These are phyloP conservation scores for Magnolia kwangsiensis DNA, from an alignment of 164 flowering plant species.

Conservation along the genomic window DNA sequence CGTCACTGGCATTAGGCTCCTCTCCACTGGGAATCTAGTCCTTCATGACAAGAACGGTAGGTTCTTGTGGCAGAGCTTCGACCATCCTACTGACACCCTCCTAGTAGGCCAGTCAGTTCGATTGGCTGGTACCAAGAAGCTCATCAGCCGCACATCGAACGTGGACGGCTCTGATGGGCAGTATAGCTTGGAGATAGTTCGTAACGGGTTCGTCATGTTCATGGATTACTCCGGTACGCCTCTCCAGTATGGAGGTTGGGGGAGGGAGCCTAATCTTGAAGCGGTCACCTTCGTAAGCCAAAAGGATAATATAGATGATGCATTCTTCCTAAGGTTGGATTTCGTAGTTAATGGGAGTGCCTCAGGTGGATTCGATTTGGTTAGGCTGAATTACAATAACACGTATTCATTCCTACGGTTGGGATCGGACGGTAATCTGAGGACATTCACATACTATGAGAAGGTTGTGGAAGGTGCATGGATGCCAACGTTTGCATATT, in stretches of 20 bases:
- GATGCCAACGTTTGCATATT: slow-evolving; percentile 25
- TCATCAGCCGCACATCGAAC: slow-evolving; percentile 24
- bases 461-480: slow-evolving; percentile 16
- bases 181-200: slow-evolving; percentile 26
- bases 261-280: not conserved
- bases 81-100: slow-evolving; percentile 31
- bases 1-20: slow-evolving; percentile 20
- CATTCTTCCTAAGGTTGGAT: not conserved
- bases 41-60: slow-evolving; percentile 20
- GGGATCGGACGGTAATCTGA: slow-evolving; percentile 31
- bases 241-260: not conserved
- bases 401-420: slow-evolving; percentile 21
- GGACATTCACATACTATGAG: slow-evolving; percentile 23
- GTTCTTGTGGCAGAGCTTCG: slow-evolving; percentile 39
- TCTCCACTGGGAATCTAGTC: slow-evolving; percentile 31
- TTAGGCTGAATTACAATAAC: slow-evolving; percentile 21
- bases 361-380: not conserved
- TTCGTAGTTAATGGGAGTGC: not conserved
- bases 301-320: slow-evolving; percentile 8
- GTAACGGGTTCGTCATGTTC: slow-evolving; percentile 13
- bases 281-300: slow-evolving; percentile 8
- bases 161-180: slow-evolving; percentile 20
- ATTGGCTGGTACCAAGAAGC: slow-evolving; percentile 5
- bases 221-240: not conserved
- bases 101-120: slow-evolving; percentile 29